Base-by-base conservation (phyloP, 2,329 filamentous ascomycete genomes). In the Trichoderma simmonsii region DNA sequence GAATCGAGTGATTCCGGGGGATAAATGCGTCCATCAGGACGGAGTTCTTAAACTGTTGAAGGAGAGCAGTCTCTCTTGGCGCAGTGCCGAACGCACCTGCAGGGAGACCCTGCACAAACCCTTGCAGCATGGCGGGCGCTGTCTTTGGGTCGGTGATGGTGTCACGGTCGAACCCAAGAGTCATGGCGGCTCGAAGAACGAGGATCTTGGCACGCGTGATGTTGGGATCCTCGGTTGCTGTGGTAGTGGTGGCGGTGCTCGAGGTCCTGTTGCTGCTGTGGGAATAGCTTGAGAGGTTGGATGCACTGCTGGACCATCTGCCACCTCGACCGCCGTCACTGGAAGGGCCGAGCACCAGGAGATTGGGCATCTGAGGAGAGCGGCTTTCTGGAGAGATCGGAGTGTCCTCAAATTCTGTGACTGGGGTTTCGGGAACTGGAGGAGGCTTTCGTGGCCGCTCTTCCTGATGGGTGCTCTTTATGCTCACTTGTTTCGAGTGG, bases 401-500 rank as follows among this genome's bases (percentile, higher is more conserved):
- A 0, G 92, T 94, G 78, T 98, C 95, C 80, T 98, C 95, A 77
- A 98, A 98, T 76, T 98, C 94, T 5, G 95, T 98, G 0, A 95
- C 95, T 0, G 95, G 95, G 0, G 95, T 98, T 82, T 98, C 95
- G 1, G 95, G 95, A 5, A 91, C 87, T 2, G 83, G 82, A 3
- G 81, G 82, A 21, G 82, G 80, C 69, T 85, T 86, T 70, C 84
- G 83, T 76, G 85, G 79, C 79, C 83, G 84, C 76, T 90, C 84
- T 72, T 88, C 83, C 51, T 79, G 77, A 5, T 79, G 79, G 15
- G 71, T 74, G 64, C 84, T 85, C 76, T 87, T 86, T 56, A 86
- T 80, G 75, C 86, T 89, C 51, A 87, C 85, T 14, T 83, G 83
- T 76, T 87, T 89, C 18, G 87, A 87, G 71, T 83, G 82, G 21